Base-by-base conservation (phyloP, 306 rosid genomes). In the Prinsepia uniflora region DNA sequence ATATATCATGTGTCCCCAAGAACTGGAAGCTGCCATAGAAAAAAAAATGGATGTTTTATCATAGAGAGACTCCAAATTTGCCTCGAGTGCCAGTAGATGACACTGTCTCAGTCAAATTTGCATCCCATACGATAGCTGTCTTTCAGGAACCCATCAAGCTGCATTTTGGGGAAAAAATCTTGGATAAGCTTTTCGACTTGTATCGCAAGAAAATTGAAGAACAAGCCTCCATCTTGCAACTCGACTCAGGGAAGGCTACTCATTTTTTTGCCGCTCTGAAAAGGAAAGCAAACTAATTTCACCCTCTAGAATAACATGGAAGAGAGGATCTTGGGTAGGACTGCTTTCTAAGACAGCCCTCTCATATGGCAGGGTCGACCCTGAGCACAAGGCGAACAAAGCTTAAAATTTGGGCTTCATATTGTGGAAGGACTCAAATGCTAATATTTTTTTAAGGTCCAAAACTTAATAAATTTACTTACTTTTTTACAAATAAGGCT, bases 41-140 rank as follows among this genome's bases (percentile, higher is more conserved):
- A 43, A 10, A 43, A 8, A 34, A 67, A 67, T n/a, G 71, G 71
- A 48, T 14, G 9, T 17, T 67, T 67, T 49, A 34, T 57, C 59
- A 67, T 67, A 47, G 58, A 67, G 71, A 49, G 53, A 34, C 8
- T 67, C 45, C 9, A 17, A 30, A 15, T 15, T 48, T 67, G 22
- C 57, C 70, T 19, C 34, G 14, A 14, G 3, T 34, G 6, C 5
- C 14, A 5, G 46, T 58, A 2, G 42, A 45, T 45, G 67, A 50
- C 11, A 40, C 22, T 6, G 9, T 61, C 60, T n/a, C 40, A 6
- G 7, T 49, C 6, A 14, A 19, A 42, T 4, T 63, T 9, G 57
- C 70, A 8, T 49, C 53, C 4, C 19, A 7, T 19, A 0, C 54
- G 71, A 70, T 72, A 7, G 62, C 73, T 5, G 9, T 2, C 63